Evolutionary conservation across 2,329 filamentous ascomycete species (phyloP).

Genomic region (Verticillium tricorpus): DNA sequence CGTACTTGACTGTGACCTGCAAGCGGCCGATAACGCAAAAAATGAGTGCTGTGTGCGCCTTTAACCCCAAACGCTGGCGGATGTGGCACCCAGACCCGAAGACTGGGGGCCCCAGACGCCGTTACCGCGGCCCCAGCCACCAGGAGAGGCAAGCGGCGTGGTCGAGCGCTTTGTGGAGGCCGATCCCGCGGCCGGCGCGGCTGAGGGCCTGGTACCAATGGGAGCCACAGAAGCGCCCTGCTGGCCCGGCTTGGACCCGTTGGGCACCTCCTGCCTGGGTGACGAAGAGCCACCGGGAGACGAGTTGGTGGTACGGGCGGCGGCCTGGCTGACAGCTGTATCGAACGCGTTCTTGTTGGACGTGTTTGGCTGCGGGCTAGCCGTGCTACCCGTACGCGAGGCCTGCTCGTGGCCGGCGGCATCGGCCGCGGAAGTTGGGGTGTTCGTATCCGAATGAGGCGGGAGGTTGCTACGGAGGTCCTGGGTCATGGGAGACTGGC

Average conservation of each 20-base stretch:
- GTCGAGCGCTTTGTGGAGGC: constrained; percentile 72
- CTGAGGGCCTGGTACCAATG: constrained; percentile 82
- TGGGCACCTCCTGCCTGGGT: constrained; percentile 60
- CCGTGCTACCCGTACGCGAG: constrained; percentile 76
- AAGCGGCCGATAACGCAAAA: background rate
- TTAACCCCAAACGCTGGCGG: constrained; percentile 93
- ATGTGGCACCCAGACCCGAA: constrained; percentile 62
- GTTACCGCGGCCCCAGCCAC: constrained; percentile 75
- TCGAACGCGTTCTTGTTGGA: constrained; percentile 59
- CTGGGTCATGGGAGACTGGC: constrained; percentile 40
- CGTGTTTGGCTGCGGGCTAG: constrained; percentile 72
- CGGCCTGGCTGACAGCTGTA: constrained; percentile 62
- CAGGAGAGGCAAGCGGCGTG: constrained; percentile 85
- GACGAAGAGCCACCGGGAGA: constrained; percentile 81
- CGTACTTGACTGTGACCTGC: background rate
- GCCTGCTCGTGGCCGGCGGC: constrained; percentile 44
- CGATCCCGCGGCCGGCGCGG: constrained; percentile 40
- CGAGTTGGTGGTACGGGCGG: constrained; percentile 76
- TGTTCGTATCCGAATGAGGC: constrained; percentile 45
- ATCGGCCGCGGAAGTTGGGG: constrained; percentile 36
- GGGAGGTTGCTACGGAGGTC: constrained; percentile 43
- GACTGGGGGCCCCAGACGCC: constrained; percentile 78
- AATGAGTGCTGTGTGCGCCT: background rate
- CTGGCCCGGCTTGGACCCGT: constrained; percentile 47
- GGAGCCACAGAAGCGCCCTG: constrained; percentile 71